phyloP scores from a whole-genome alignment of 345 rosid species.

The rapeseed (Brassica napus) region Da-Ae NC_063451.1:20908501-20909000 shows the following conservation, averaged over 20 bases:
- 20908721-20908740: neutral
- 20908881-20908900: neutral
- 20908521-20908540: no score
- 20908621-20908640: neutral
- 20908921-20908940: neutral
- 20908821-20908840: neutral
- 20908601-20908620: neutral
- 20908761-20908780: neutral
- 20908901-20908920: neutral
- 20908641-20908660: neutral
- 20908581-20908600: no score
- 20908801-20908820: neutral
- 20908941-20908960: neutral
- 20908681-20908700: neutral
- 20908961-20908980: neutral
- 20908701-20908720: neutral
- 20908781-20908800: neutral
- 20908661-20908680: neutral
- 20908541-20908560: no score
- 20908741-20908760: neutral
- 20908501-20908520: no score
- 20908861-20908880: neutral
- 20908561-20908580: neutral
- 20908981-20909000: neutral
- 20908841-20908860: neutral